Conservation (phyloP, 805 yeast species). For the Wickerhamiella qilinensis region DNA sequence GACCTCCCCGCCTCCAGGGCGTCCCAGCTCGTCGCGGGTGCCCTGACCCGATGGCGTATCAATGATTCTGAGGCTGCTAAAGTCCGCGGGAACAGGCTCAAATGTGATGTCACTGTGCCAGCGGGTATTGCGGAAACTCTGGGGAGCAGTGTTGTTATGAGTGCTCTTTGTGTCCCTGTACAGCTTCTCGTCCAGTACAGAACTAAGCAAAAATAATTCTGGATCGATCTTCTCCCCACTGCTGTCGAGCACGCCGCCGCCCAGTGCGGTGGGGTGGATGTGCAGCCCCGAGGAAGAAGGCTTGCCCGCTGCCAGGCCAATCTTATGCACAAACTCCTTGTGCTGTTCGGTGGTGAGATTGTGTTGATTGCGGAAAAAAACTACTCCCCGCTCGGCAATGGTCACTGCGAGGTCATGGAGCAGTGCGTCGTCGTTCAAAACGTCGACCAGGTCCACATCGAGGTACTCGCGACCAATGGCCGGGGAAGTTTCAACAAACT, state of each 20-base stretch:
- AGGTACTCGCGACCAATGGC: constrained; percentile 20
- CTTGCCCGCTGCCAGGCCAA: constrained; percentile 17
- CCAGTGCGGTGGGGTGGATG: constrained; percentile 20
- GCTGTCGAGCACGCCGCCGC: constrained; percentile 16
- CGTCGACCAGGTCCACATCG: constrained; percentile 15
- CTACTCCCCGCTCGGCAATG: constrained; percentile 33
- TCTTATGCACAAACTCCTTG: constrained; percentile 15
- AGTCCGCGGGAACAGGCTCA: constrained; percentile 40
- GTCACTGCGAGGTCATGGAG: constrained; percentile 30
- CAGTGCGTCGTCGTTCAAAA: constrained; percentile 17
- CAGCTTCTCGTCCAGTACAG: constrained; percentile 10
- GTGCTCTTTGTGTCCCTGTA: constrained; percentile 5
- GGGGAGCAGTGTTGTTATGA: neutral
- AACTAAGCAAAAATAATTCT: constrained; percentile 17
- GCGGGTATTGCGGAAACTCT: constrained; percentile 8
- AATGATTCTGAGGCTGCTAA: constrained; percentile 34
- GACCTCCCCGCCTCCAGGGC: constrained; percentile 11
- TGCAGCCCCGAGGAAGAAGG: constrained; percentile 18
- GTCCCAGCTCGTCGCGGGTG: constrained; percentile 6
- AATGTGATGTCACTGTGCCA: constrained; percentile 44
- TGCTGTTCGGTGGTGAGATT: constrained; percentile 20
- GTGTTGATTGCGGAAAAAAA: constrained; percentile 32
- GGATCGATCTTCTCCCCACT: constrained; percentile 18
- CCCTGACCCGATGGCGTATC: constrained; percentile 34
- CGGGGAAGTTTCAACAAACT: constrained; percentile 19